Conservation (phyloP, 1,284 basidiomycete species). For the Cutaneotrichosporon spelunceum region DNA sequence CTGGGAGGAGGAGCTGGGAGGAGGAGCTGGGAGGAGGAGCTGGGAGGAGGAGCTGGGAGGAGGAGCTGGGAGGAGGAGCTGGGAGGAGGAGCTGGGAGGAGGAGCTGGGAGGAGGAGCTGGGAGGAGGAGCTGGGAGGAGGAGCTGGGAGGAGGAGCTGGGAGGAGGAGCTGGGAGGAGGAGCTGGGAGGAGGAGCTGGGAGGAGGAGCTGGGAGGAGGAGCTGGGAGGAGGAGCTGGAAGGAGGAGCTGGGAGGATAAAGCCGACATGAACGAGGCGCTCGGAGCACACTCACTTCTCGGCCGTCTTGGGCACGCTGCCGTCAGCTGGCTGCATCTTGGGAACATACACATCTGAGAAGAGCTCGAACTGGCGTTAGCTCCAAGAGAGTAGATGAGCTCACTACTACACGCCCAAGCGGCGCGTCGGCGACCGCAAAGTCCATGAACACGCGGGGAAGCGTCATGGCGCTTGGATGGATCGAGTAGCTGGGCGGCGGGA, state of each 20-base stretch:
- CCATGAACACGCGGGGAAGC: slow-evolving; percentile 61
- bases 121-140: background rate
- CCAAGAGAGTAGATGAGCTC: slow-evolving; percentile 18
- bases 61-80: background rate
- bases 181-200: background rate
- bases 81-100: background rate
- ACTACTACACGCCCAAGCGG: slow-evolving; percentile 63
- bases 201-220: background rate
- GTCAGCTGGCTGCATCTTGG: slow-evolving; percentile 3
- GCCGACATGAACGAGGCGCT: background rate
- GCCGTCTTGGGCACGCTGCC: slow-evolving; percentile 71
- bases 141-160: background rate
- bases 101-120: background rate
- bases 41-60: background rate
- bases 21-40: background rate
- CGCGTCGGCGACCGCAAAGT: slow-evolving; percentile 63
- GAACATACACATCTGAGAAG: slow-evolving; percentile 57
- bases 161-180: too few relatives aligned
- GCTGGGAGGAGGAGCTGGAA: background rate
- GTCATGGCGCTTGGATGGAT: slow-evolving; percentile 14
- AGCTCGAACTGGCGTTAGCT: slow-evolving; percentile 66
- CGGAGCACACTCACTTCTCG: slow-evolving; percentile 72
- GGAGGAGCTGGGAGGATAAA: background rate
- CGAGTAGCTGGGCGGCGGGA: background rate
- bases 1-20: background rate